These are phyloP conservation scores for Thermothelomyces thermophilus DNA, from an alignment of 2,329 filamentous ascomycete species.

Conservation along the genomic window DNA sequence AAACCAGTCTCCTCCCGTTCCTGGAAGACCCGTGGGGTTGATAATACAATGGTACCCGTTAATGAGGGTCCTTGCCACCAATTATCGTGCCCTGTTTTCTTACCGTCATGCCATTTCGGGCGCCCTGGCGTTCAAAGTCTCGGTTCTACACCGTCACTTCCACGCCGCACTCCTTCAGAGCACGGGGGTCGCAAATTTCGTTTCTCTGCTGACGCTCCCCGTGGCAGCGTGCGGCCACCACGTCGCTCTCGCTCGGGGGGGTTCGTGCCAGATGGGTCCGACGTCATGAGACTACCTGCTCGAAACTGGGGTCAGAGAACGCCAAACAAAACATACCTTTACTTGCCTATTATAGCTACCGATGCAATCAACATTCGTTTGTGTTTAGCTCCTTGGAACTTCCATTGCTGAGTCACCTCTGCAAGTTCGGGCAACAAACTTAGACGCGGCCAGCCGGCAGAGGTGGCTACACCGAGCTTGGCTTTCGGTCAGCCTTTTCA, in stretches of 20 bases:
- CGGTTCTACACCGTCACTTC: slow-evolving; percentile 11
- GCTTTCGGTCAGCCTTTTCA: neutral
- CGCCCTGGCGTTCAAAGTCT: slow-evolving; percentile 2
- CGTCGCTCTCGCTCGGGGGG: too few relatives aligned
- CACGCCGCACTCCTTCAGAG: neutral
- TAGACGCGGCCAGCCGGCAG: neutral
- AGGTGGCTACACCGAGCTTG: neutral
- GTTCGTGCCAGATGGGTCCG: too few relatives aligned
- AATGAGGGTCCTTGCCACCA: slow-evolving; percentile 1
- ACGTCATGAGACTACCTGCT: too few relatives aligned
- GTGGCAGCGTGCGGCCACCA: too few relatives aligned
- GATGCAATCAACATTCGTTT: neutral
- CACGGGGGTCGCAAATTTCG: slow-evolving; percentile 12
- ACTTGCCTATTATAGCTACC: neutral
- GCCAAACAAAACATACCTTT: too few relatives aligned
- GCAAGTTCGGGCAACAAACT: too few relatives aligned
- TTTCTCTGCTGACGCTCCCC: neutral
- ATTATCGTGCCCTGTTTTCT: slow-evolving; percentile 4
- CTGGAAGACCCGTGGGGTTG: slow-evolving; percentile 11
- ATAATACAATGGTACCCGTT: too few relatives aligned
- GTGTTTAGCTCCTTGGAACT: neutral
- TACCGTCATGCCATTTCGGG: slow-evolving; percentile 2
- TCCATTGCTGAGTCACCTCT: too few relatives aligned
- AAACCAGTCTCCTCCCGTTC: slow-evolving; percentile 5
- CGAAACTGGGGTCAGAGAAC: too few relatives aligned